A percentile compares a stretch with the other conserved stretches of the same genome.
Conservation (phyloP, 371 early-diverging fungal species). For the Coemansia sp. region DNA sequence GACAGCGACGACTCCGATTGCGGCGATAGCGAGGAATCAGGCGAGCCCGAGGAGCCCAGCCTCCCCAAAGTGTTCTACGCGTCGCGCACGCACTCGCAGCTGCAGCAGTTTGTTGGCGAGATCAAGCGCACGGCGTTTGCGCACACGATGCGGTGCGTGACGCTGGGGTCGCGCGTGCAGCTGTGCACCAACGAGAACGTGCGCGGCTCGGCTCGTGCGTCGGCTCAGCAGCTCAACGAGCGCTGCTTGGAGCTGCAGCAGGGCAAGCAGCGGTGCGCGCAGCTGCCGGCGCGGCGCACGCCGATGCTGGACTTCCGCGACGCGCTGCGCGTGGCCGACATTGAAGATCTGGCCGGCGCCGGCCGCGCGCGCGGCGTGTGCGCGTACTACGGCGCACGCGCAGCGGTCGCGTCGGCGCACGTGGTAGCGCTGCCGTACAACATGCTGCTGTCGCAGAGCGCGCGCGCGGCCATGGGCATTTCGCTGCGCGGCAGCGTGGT, state of each 20-base stretch:
- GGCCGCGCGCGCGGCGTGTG: slow-evolving; percentile 68
- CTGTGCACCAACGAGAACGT: slow-evolving; percentile 75
- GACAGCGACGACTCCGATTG: slow-evolving; percentile 28
- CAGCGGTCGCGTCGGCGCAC: slow-evolving; percentile 60
- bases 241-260: slow-evolving; percentile 76
- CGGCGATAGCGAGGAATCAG: not conserved
- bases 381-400: slow-evolving; percentile 90
- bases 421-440: slow-evolving; percentile 89
- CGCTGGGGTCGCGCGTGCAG: slow-evolving; percentile 83
- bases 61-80: slow-evolving; percentile 67
- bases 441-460: slow-evolving; percentile 68
- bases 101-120: slow-evolving; percentile 88
- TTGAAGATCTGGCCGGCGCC: slow-evolving; percentile 73
- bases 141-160: slow-evolving; percentile 57
- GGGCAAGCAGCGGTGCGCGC: slow-evolving; percentile 52
- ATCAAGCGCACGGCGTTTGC: slow-evolving; percentile 77
- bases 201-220: slow-evolving; percentile 22
- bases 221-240: slow-evolving; percentile 67
- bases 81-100: slow-evolving; percentile 93
- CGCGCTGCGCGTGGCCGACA: slow-evolving; percentile 66
- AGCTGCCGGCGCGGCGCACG: slow-evolving; percentile 55
- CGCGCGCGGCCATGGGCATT: slow-evolving; percentile 78
- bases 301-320: slow-evolving; percentile 61
- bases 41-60: slow-evolving; percentile 20
- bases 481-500: slow-evolving; percentile 71